Evolutionary conservation across 1,284 basidiomycete species (phyloP), one percentile per base, ranked within the genome.

Genomic region (Puccinia hordei): DNA sequence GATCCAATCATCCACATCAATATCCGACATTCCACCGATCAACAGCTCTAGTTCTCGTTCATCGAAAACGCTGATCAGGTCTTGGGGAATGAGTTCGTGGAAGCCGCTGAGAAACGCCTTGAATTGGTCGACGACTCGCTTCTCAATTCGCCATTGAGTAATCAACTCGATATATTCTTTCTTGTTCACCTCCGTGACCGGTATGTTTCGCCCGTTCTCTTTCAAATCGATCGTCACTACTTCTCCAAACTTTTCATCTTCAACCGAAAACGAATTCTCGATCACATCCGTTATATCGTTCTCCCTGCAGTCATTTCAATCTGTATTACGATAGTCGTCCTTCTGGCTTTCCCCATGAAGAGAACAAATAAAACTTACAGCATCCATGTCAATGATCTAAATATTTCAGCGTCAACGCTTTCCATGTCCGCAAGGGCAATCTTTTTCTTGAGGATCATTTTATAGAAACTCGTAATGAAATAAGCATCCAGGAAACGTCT

Each of bases 391-490:
- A 99, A 87, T 82, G 94, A 95, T 71, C 95, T 90, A 87, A 95
- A 92, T 81, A 98, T 88, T 83, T 95, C 94, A 6, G 92, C 91
- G 86, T 96, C 95, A 59, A 97, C 92, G 81, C 91, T 91, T 87
- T 97, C 94, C 82, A 98, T 87, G 86, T 97, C 95, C n/a, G 90
- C 88, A 53, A 97, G 86, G 0, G 90, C 88, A 83, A 95, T 91
- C 84, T 91, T 91, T 88, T 96, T 97, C 84, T 91, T 91, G 51
- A 98, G 87, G 80, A 96, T 94, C 94, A 96, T 98, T 90, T 99
- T 99, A 89, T 99, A 99, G 89, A 99, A 96, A 83, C 93, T 94
- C 68, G 94, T 92, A 82, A 99, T 96, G 85, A 99, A 99, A 89
- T 99, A 99, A 63, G 96, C 95, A 85, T 99, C 97, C 78, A 99